Conservation (phyloP, 164 flowering plant genomes). For the Saururus chinensis region DNA sequence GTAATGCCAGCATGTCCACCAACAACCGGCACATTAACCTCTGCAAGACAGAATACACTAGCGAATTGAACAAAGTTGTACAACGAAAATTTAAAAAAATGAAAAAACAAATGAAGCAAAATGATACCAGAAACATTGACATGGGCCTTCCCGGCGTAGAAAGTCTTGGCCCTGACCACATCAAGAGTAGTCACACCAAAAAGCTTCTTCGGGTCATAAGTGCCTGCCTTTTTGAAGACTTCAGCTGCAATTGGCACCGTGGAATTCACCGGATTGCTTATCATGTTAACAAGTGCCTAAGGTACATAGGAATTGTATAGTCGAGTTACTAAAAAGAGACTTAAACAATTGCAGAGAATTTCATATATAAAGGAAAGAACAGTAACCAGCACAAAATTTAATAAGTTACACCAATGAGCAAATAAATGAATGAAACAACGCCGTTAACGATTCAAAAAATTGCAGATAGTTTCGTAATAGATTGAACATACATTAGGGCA, state of each 20-base stretch:
- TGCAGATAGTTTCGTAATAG: neutral
- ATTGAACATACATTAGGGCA: constrained; percentile 55
- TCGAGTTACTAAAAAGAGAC: too few species aligned
- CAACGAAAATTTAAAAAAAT: constrained; percentile 4
- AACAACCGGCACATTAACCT: constrained; percentile 86
- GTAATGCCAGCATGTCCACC: constrained; percentile 99
- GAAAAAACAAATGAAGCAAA: neutral
- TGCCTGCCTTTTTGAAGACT: constrained; percentile 84
- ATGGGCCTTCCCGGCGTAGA: constrained; percentile 88
- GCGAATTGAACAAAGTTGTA: neutral
- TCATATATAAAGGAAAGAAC: too few species aligned
- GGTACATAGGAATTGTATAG: too few species aligned
- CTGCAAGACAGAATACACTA: constrained; percentile 21
- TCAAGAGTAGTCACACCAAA: constrained; percentile 97
- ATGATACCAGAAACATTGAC: constrained; percentile 31
- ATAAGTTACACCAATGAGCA: neutral
- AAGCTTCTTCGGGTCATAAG: constrained; percentile 67
- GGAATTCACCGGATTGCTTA: constrained; percentile 96
- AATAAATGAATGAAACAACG: neutral
- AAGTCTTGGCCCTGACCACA: constrained; percentile 90
- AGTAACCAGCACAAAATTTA: neutral
- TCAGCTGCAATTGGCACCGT: constrained; percentile 97
- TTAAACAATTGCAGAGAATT: too few species aligned
- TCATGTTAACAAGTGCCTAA: constrained; percentile 89
- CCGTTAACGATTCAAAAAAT: too few species aligned